Conservation (phyloP, 1,284 basidiomycete genomes). For the Entoloma clypeatum region DNA sequence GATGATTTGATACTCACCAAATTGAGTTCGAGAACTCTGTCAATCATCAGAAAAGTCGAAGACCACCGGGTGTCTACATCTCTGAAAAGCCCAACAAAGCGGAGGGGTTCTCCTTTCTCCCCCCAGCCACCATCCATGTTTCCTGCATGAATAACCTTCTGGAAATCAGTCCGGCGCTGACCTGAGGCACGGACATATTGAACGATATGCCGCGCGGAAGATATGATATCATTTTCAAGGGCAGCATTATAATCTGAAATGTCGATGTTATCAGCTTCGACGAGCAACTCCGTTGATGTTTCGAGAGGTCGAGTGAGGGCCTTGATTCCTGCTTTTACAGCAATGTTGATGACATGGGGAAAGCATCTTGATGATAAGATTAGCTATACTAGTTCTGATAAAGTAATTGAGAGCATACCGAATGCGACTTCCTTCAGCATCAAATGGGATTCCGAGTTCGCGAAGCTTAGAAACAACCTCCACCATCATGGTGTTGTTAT, state of each 20-base stretch:
- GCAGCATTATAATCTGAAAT: no score
- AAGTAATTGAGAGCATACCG: conserved; percentile 18
- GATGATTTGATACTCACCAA: no score
- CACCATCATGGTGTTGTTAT: conserved; percentile 24
- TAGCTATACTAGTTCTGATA: no score
- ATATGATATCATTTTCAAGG: conserved; percentile 18
- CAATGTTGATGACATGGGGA: conserved; percentile 26
- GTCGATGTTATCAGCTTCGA: no score
- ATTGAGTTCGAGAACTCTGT: conserved; percentile 21
- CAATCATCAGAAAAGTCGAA: conserved; percentile 24
- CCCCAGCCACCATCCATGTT: conserved; percentile 11
- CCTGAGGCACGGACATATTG: conserved; percentile 17
- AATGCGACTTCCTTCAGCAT: conserved; percentile 23
- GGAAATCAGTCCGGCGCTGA: conserved; percentile 20
- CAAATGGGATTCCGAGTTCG: conserved; percentile 20
- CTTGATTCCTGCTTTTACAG: conserved; percentile 11
- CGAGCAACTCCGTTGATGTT: no score
- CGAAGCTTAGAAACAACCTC: conserved; percentile 5
- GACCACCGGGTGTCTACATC: conserved; percentile 26
- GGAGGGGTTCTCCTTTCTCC: no score
- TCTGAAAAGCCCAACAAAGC: conserved; percentile 16
- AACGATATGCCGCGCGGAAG: conserved; percentile 14
- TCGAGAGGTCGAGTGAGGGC: no score
- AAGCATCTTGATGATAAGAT: no score
- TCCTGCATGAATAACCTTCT: conserved; percentile 16